Conservation (phyloP, 805 yeast species). For the Wickerhamomyces xylosicus region DNA sequence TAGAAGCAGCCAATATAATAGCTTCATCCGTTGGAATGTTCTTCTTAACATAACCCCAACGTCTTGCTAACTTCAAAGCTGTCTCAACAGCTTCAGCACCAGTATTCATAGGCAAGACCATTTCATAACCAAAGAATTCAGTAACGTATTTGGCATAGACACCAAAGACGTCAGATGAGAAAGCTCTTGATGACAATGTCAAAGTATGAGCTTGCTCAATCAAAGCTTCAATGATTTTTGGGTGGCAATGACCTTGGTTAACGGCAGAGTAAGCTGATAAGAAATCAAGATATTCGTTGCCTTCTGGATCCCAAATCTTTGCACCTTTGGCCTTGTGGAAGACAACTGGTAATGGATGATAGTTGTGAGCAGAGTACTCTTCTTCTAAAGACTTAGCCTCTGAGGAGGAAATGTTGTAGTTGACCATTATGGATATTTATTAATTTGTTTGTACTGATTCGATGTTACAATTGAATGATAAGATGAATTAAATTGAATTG, state of each 20-base stretch:
- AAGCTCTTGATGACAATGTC: slow-evolving; percentile 87
- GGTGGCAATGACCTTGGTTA: slow-evolving; percentile 97
- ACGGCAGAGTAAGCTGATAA: slow-evolving; percentile 94
- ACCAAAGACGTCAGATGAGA: slow-evolving; percentile 83
- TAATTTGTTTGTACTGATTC: not conserved
- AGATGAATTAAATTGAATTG: not conserved
- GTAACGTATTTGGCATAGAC: slow-evolving; percentile 79
- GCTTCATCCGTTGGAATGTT: slow-evolving; percentile 79
- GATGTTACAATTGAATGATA: not conserved
- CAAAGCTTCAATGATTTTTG: slow-evolving; percentile 77
- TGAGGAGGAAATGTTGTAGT: slow-evolving; percentile 46
- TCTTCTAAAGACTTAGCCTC: slow-evolving; percentile 62
- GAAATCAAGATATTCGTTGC: slow-evolving; percentile 86
- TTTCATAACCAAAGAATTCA: slow-evolving; percentile 82
- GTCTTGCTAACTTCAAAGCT: slow-evolving; percentile 85
- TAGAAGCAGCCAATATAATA: slow-evolving; percentile 73
- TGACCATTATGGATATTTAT: slow-evolving; percentile 5
- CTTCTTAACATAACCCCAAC: slow-evolving; percentile 92
- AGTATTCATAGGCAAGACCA: slow-evolving; percentile 95
- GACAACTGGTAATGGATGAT: slow-evolving; percentile 94
- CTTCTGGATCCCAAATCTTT: slow-evolving; percentile 97
- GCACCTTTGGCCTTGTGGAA: slow-evolving; percentile 83
- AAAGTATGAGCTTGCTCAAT: slow-evolving; percentile 77
- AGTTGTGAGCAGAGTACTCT: slow-evolving; percentile 89
- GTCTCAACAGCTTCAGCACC: slow-evolving; percentile 99